Evolutionary conservation across 2,329 filamentous ascomycete genomes (phyloP), one percentile per base, ranked within the genome.

Genomic region (Tolypocladium tundrense): DNA sequence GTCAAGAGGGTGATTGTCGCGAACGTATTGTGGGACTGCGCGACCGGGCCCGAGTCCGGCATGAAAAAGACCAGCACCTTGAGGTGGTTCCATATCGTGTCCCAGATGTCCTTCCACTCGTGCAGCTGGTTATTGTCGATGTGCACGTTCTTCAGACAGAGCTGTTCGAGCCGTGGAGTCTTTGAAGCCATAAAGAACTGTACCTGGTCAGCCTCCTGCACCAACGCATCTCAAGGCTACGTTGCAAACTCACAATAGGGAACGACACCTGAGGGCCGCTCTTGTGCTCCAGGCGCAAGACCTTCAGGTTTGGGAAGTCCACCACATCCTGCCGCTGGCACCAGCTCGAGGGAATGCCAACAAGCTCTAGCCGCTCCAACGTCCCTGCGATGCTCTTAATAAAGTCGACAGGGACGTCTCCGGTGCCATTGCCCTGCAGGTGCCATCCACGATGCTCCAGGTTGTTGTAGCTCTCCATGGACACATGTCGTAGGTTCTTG

Each of bases 111-210:
- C 39, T 54, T 33, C 60, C 59, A 65, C 39, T 55, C 41, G 53
- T 33, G 19, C 10, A 55, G 37, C 1, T 31, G 43, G n/a, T 55
- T 40, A 11, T 56, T n/a, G 31, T 59, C 60, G 11, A 70, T 59
- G 9, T 65, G 62, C 2, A 68, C 61, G 10, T 68, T 67, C 27
- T 63, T 63, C 39, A 73, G 58, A 61, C 64, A 69, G 3, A 73
- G 60, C 53, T 73, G 70, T 55, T 73, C 65, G 14, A 73, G 45
- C 0, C 59, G 61, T 13, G 68, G 70, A n/a, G 65, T 66, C 43
- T 66, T 67, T 1, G 53, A 31, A 24, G 66, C 65, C 7, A 70
- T 21, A 11, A 54, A 50, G 48, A 70, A 65, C 70, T 73, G 24
- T 6, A 4, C 4, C 9, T 37, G 6, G 31, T 52, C 48, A 52